phyloP scores from a whole-genome alignment of 2,329 filamentous ascomycete species.

The Aspergillus fijiensis region DNA sequence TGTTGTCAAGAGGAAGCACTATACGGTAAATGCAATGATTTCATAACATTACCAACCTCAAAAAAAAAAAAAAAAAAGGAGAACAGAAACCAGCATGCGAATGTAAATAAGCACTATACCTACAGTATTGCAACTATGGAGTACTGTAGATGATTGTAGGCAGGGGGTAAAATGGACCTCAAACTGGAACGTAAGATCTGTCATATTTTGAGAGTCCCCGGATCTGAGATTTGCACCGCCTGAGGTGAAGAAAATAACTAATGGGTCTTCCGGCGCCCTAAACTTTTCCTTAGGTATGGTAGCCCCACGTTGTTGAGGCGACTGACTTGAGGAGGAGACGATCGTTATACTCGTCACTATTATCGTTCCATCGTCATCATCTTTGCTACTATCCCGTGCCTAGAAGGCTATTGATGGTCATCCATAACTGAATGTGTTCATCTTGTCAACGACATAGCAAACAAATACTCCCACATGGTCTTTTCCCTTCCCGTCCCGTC shows the following conservation, averaged over 20 bases:
- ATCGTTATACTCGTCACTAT: constrained; percentile 2
- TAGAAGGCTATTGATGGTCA: neutral
- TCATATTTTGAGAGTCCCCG: constrained; percentile 6
- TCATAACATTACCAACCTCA: no score
- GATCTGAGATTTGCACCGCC: constrained; percentile 2
- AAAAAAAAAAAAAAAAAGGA: neutral
- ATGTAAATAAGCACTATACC: constrained; percentile 6
- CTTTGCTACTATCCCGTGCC: neutral
- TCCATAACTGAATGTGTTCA: neutral
- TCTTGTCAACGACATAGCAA: neutral
- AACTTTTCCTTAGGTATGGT: neutral
- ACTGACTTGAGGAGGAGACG: neutral
- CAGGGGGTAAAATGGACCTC: neutral
- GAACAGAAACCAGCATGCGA: constrained; percentile 20
- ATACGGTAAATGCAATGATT: no score
- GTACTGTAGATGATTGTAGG: neutral
- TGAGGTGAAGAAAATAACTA: no score
- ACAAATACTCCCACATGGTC: neutral
- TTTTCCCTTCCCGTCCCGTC: neutral
- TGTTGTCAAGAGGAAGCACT: no score
- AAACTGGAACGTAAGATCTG: constrained; percentile 1
- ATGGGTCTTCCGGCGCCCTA: neutral
- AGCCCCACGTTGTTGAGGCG: constrained; percentile 20
- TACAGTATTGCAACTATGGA: constrained; percentile 28
- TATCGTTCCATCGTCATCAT: constrained; percentile 2